Evolutionary conservation across 108 stramenopile species (phyloP).

Genomic region (Craspedostauros australis): DNA sequence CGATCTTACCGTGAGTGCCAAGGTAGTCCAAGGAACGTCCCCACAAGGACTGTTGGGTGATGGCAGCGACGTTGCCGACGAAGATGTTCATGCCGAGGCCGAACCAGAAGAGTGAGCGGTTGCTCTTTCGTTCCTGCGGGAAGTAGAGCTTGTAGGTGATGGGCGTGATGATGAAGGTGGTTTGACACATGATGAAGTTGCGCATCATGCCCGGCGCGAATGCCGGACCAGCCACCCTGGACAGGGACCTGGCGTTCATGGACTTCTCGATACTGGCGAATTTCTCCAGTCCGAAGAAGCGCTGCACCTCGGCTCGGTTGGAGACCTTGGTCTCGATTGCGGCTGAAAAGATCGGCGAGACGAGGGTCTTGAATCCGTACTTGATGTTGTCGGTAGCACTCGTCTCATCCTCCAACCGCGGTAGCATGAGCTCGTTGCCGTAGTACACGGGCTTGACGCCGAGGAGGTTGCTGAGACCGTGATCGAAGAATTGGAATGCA

Average conservation of each 20-base stretch:
- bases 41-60: constrained; percentile 77
- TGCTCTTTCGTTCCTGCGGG: constrained; percentile 63
- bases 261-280: constrained; percentile 39
- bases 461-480: constrained; percentile 31
- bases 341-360: constrained; percentile 48
- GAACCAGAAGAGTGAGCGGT: constrained; percentile 56
- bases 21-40: constrained; percentile 55
- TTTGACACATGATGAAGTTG: constrained; percentile 56
- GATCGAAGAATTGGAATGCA: constrained; percentile 66
- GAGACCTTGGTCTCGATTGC: constrained; percentile 50
- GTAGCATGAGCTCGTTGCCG: constrained; percentile 57
- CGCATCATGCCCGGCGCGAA: constrained; percentile 15
- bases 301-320: constrained; percentile 74
- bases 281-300: constrained; percentile 47
- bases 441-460: constrained; percentile 50
- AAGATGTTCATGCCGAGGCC: constrained; percentile 69
- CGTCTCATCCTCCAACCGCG: constrained; percentile 13
- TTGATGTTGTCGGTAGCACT: too few relatives aligned
- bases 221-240: constrained; percentile 8
- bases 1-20: constrained; percentile 16
- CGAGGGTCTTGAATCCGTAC: constrained; percentile 25
- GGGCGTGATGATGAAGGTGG: constrained; percentile 60
- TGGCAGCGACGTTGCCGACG: constrained; percentile 62
- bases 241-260: constrained; percentile 21
- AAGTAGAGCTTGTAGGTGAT: constrained; percentile 59